A percentile compares a stretch with the other conserved stretches of the same genome.
Conservation (phyloP, 495 filamentous ascomycete species). For the Podospora bellae-mahoneyi region DNA sequence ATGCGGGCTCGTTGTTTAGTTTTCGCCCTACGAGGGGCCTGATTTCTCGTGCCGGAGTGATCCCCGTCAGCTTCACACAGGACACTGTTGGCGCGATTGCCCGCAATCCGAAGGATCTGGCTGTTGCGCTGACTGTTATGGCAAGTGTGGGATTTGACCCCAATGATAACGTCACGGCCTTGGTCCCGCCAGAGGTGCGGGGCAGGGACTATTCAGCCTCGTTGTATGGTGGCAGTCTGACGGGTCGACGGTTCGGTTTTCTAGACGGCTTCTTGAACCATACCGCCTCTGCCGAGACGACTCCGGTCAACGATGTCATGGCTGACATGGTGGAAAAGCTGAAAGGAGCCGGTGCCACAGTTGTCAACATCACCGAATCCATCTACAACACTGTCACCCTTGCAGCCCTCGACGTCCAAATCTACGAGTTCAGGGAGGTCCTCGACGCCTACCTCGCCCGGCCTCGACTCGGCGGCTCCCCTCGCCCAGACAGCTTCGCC, state of each 20-base stretch:
- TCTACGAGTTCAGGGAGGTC: conserved; percentile 52
- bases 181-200: conserved; percentile 33
- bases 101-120: conserved; percentile 51
- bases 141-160: conserved; percentile 45
- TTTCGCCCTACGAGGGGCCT: conserved; percentile 58
- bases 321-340: conserved; percentile 32
- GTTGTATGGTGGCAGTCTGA: conserved; percentile 35
- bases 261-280: conserved; percentile 52
- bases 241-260: conserved; percentile 45
- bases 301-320: conserved; percentile 51
- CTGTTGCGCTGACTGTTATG: conserved; percentile 56
- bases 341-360: conserved; percentile 33
- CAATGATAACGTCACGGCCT: conserved; percentile 42
- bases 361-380: conserved; percentile 48
- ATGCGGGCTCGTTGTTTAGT: conserved; percentile 60
- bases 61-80: conserved; percentile 61
- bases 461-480: conserved; percentile 26
- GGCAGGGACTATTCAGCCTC: conserved; percentile 43
- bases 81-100: conserved; percentile 61
- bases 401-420: conserved; percentile 51
- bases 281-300: conserved; percentile 45
- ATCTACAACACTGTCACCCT: conserved; percentile 52
- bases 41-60: conserved; percentile 50
- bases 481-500: conserved; percentile 39
- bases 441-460: conserved; percentile 49